A percentile compares a stretch with the other conserved stretches of the same genome.
Conservation (phyloP, 1,284 basidiomycete genomes). For the Ceratobasidium sp. region DNA sequence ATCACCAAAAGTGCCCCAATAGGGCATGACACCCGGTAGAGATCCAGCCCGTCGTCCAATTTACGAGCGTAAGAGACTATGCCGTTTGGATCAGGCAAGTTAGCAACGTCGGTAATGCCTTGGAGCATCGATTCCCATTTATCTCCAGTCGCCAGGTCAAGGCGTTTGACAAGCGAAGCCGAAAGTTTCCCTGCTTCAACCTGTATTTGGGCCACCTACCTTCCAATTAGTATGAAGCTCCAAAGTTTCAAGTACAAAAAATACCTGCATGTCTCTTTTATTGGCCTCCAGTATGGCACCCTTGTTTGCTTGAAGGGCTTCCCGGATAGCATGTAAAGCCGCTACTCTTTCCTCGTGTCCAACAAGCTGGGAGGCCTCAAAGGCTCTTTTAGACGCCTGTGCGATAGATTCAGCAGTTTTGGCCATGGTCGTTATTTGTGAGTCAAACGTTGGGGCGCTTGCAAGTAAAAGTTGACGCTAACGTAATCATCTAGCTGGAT, state of each 20-base stretch:
- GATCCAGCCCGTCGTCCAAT: conserved; percentile 86
- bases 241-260: not conserved
- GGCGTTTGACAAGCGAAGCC: conserved; percentile 79
- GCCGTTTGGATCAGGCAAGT: conserved; percentile 88
- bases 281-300: conserved; percentile 83
- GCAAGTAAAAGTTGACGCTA: not conserved
- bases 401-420: conserved; percentile 67
- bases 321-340: conserved; percentile 76
- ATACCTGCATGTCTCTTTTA: conserved; percentile 78
- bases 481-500: conserved; percentile 24
- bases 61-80: conserved; percentile 87
- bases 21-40: conserved; percentile 95
- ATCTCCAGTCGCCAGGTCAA: conserved; percentile 85
- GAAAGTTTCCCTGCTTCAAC: conserved; percentile 88
- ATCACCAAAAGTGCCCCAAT: conserved; percentile 97
- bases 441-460: conserved; percentile 39
- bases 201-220: conserved; percentile 78
- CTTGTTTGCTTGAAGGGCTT: conserved; percentile 71
- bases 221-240: not conserved
- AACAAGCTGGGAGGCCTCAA: conserved; percentile 86
- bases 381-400: conserved; percentile 79
- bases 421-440: conserved; percentile 17
- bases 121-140: conserved; percentile 97
- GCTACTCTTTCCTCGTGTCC: conserved; percentile 71
- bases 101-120: conserved; percentile 88